These are phyloP conservation scores for Macrophomina pseudophaseolina DNA, from an alignment of 2,329 filamentous ascomycete species.

Conservation along the genomic window DNA sequence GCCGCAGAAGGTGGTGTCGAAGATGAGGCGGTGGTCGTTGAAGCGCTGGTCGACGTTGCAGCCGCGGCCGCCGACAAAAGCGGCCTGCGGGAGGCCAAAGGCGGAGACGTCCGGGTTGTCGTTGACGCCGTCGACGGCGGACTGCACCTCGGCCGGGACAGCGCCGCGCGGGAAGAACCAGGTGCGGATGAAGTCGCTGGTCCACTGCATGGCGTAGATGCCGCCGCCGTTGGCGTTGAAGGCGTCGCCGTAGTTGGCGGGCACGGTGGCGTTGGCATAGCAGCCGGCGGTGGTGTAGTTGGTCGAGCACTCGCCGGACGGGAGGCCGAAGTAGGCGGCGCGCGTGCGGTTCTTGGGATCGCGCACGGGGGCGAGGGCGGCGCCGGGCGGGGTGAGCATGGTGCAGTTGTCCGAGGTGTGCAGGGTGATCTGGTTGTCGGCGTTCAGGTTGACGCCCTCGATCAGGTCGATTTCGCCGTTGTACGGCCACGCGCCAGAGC, in stretches of 20 bases:
- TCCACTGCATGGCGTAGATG: slow-evolving; percentile 44
- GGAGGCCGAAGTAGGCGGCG: neutral
- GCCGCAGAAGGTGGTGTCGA: slow-evolving; percentile 50
- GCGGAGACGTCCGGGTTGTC: slow-evolving; percentile 61
- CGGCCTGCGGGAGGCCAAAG: slow-evolving; percentile 67
- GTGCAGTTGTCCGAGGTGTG: slow-evolving; percentile 32
- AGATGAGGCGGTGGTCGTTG: slow-evolving; percentile 44
- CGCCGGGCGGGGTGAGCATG: slow-evolving; percentile 21
- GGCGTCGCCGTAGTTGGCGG: slow-evolving; percentile 29
- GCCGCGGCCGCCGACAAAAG: slow-evolving; percentile 56
- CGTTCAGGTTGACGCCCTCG: slow-evolving; percentile 32
- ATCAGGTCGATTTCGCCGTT: slow-evolving; percentile 35
- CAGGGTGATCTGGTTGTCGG: slow-evolving; percentile 29
- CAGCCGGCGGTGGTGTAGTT: slow-evolving; percentile 34
- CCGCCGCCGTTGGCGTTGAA: slow-evolving; percentile 32
- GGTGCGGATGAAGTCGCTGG: slow-evolving; percentile 30
- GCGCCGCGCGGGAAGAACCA: slow-evolving; percentile 34
- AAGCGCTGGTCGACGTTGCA: slow-evolving; percentile 46
- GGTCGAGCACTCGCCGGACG: slow-evolving; percentile 22
- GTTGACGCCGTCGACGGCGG: slow-evolving; percentile 14
- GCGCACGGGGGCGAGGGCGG: neutral
- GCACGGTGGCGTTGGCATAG: slow-evolving; percentile 16
- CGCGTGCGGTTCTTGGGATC: neutral
- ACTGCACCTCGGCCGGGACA: slow-evolving; percentile 51
- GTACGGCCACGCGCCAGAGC: slow-evolving; percentile 33